Evolutionary conservation across 441 rosid species (phyloP), one percentile per base, ranked within the genome.

Genomic region (Aleurites moluccanus): DNA sequence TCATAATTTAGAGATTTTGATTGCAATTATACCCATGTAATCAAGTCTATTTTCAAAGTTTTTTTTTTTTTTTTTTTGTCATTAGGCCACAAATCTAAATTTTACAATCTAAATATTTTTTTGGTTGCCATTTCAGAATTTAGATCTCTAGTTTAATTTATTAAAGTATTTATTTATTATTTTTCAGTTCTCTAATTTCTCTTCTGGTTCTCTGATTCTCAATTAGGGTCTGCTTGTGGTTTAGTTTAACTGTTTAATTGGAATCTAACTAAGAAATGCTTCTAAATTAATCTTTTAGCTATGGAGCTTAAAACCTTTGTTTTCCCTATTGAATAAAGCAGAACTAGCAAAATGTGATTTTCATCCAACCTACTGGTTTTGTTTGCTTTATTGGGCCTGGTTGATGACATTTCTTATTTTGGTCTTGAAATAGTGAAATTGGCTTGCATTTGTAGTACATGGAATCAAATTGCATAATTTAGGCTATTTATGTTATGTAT

Each of bases 191-290:
- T 10, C 2, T 5, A 16, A 52, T 15, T 52, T 16, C 52, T 30
- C 52, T 40, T 42, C 10, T 45, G 70, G 23, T 67, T 67, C 25
- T 66, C 56, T 18, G 21, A 52, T 52, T 52, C 55, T 66, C 50
- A 21, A 15, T 1, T 44, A 6, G 53, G 42, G 15, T 10, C 16
- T 50, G 40, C 57, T 0, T 47, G 38, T 27, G n/a, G 70, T 45
- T 25, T 18, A 49, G 33, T 57, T 23, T 25, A 57, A 57, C 28
- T 23, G 15, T 57, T 11, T 25, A 57, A n/a, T n/a, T n/a, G n/a
- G n/a, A 57, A 57, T 47, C 35, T 35, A 67, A 47, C 42, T 16
- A 23, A 49, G 16, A 27, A 27, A 18, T 16, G 38, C 56, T 47
- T 67, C 15, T 45, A 67, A 67, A 47, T 28, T 18, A 27, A 30